Evolutionary conservation across 2,329 filamentous ascomycete genomes (phyloP).

Genomic region (Beauveria bassiana): DNA sequence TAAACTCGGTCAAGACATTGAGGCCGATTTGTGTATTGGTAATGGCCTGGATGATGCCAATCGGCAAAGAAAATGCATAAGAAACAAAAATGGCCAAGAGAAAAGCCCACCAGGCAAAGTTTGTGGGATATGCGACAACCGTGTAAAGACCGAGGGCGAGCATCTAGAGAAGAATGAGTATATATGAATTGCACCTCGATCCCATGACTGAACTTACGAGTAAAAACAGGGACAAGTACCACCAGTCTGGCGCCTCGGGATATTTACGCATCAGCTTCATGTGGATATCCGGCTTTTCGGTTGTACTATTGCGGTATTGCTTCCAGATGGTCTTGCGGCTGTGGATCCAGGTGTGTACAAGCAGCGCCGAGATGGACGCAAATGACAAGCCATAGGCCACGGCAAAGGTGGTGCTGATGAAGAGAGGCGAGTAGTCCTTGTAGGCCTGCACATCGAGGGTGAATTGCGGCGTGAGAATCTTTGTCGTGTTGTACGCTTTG

Average conservation of each 20-base stretch:
- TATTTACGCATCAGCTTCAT: slow-evolving; percentile 59
- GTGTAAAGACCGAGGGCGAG: slow-evolving; percentile 46
- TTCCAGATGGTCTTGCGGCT: slow-evolving; percentile 59
- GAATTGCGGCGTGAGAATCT: slow-evolving; percentile 53
- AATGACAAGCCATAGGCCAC: slow-evolving; percentile 65
- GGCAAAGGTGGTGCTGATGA: slow-evolving; percentile 64
- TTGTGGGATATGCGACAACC: slow-evolving; percentile 55
- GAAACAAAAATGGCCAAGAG: slow-evolving; percentile 58
- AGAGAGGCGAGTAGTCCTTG: slow-evolving; percentile 58
- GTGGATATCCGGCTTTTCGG: slow-evolving; percentile 54
- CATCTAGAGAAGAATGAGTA: slow-evolving; percentile 32
- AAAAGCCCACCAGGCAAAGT: slow-evolving; percentile 66
- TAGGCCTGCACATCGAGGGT: slow-evolving; percentile 58
- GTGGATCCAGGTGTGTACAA: slow-evolving; percentile 62
- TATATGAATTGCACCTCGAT: not conserved
- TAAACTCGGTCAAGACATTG: slow-evolving; percentile 68
- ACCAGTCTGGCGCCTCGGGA: slow-evolving; percentile 55
- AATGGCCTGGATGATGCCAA: slow-evolving; percentile 61
- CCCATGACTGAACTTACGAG: slow-evolving; percentile 32
- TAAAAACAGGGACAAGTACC: slow-evolving; percentile 52
- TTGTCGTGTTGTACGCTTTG: slow-evolving; percentile 52
- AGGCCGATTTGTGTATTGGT: slow-evolving; percentile 65
- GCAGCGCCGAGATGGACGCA: slow-evolving; percentile 59
- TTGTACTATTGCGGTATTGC: slow-evolving; percentile 51
- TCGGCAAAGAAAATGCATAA: slow-evolving; percentile 56